Base-by-base conservation (phyloP, 768 basidiomycete genomes). In the Hypholoma sublateritium region DNA sequence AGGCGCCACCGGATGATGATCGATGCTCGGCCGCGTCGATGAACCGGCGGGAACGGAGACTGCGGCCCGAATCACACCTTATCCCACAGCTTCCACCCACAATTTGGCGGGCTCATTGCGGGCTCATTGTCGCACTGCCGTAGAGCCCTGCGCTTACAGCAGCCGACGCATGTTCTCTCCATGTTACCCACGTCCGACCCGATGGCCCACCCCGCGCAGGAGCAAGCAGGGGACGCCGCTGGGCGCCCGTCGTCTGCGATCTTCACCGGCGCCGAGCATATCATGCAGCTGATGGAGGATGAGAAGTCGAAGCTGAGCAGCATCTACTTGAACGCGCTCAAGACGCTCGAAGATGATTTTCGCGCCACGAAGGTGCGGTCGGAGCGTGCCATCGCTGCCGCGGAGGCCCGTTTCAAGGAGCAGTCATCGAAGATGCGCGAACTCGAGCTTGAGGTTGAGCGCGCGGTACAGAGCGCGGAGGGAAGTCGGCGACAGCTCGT, bases 241-340 rank as follows among this genome's bases (percentile, higher is more conserved):
- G 50, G 37, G 12, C 37, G 13, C 14, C 50, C 35, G 7, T 51
- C 50, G 12, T 4, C 21, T 3, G 60, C 64, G 4, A 68, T 68
- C 36, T 56, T 62, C 19, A 14, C 39, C 3, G 64, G 65, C 24
- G 62, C 67, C 13, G 65, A 68, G 19, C 37, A 46, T 35, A 28
- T 68, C 42, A 13, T 61, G 14, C 47, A 59, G 16, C 61, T 68
- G 6, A 41, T 68, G 35, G 64, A 68, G 36, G 32, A 55, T n/a
- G 67, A 68, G 39, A 53, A 53, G 49, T 32, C 45, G 8, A 21
- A 53, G 16, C 35, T 67, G 1, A 42, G 50, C 7, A 24, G 25
- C 2, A 22, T 53, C 12, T 56, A 67, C 47, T 50, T 56, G 12
- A 25, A 57, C 19, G 37, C 55, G 19, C n/a, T 64, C 19, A 24